Evolutionary conservation across 257 asterid species (phyloP).

Genomic region (Solanum chiquidenum): DNA sequence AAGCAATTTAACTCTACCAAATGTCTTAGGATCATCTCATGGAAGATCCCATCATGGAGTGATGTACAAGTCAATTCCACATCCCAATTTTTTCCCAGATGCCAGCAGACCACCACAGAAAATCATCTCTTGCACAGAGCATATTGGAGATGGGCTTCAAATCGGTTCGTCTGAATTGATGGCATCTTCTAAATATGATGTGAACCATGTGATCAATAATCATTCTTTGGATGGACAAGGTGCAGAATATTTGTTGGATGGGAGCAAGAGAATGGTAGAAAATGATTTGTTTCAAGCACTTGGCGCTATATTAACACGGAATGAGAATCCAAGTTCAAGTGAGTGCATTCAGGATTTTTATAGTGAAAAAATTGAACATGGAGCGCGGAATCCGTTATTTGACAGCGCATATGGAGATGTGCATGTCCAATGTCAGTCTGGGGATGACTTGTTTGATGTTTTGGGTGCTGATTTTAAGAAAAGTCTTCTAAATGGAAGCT

Average conservation of each 20-base stretch:
- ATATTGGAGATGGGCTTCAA: constrained; percentile 4
- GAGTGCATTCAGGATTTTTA: constrained; percentile 23
- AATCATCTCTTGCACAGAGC: constrained; percentile 4
- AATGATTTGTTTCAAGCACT: constrained; percentile 22
- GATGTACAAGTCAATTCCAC: constrained; percentile 10
- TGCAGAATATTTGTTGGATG: constrained; percentile 7
- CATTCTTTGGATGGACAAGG: constrained; percentile 12
- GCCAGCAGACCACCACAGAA: constrained; percentile 11
- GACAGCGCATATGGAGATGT: constrained; percentile 23
- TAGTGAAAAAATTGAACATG: constrained; percentile 18
- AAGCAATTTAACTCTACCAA: constrained; percentile 8
- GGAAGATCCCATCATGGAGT: constrained; percentile 11
- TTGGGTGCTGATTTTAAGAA: constrained; percentile 75
- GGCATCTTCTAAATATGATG: constrained; percentile 14
- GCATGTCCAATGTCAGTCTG: constrained; percentile 19
- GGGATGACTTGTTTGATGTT: constrained; percentile 79
- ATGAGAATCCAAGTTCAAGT: constrained; percentile 8
- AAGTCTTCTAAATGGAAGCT: constrained; percentile 37
- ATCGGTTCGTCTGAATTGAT: constrained; percentile 20
- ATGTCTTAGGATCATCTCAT: constrained; percentile 11
- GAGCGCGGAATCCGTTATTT: constrained; percentile 6
- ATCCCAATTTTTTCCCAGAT: constrained; percentile 5
- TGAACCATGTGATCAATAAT: constrained; percentile 13
- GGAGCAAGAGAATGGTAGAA: constrained; percentile 9
- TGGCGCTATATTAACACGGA: constrained; percentile 11